Evolutionary conservation across 78 protist species (phyloP).

Genomic region (Diacronema lutheri): DNA sequence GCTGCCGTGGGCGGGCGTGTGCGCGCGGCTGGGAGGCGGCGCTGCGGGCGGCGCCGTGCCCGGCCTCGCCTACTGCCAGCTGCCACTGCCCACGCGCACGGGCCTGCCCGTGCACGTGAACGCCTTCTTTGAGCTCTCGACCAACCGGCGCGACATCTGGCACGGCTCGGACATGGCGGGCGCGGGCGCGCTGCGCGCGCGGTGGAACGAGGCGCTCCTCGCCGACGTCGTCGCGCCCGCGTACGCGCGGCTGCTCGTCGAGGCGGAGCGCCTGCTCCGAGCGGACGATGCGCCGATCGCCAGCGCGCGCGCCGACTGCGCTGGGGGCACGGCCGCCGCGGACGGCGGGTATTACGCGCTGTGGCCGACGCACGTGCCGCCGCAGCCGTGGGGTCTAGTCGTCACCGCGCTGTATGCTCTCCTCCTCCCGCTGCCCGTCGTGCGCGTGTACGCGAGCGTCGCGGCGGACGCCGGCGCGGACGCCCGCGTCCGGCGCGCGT

Average conservation of each 20-base stretch:
- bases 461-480: too few species aligned
- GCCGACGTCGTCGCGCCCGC: not conserved
- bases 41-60: too few species aligned
- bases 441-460: not conserved
- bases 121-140: conserved; percentile 35
- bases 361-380: not conserved
- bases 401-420: not conserved
- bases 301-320: too few species aligned
- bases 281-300: too few species aligned
- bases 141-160: conserved; percentile 41
- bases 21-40: not conserved
- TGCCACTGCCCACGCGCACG: conserved; percentile 24
- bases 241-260: not conserved
- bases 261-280: too few species aligned
- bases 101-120: conserved; percentile 45
- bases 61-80: conserved; percentile 9
- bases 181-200: conserved; percentile 14
- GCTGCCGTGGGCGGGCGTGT: conserved; percentile 44
- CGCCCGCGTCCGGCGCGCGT: too few species aligned
- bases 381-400: not conserved
- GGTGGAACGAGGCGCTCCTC: conserved; percentile 18
- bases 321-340: not conserved
- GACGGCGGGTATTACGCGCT: not conserved
- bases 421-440: not conserved
- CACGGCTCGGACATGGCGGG: conserved; percentile 36